phyloP scores from a whole-genome alignment of 129 eudicot species.

The Pittosporum tobira region DNA sequence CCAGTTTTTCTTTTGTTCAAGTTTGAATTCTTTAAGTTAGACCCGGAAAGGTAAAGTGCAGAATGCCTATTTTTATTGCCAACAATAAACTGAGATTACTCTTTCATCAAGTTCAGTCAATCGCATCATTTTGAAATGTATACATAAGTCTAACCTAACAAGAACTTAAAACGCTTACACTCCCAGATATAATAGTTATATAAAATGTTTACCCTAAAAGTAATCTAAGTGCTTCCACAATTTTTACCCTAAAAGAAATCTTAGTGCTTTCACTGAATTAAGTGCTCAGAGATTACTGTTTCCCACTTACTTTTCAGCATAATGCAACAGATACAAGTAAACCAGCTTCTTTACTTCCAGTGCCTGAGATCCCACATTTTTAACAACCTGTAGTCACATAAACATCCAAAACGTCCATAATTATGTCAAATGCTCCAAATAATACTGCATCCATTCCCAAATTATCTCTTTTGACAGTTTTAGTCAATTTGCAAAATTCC shows the following conservation, averaged over 20 bases:
- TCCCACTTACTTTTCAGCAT: slow-evolving; percentile 83
- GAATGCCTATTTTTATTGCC: neutral
- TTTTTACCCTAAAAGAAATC: neutral
- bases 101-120: neutral
- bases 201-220: neutral
- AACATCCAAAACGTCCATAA: neutral
- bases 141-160: neutral
- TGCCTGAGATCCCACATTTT: slow-evolving; percentile 91
- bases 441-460: no score
- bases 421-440: neutral
- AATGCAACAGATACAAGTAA: slow-evolving; percentile 86
- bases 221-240: neutral
- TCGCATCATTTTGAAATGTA: no score
- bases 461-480: no score
- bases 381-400: slow-evolving; percentile 66
- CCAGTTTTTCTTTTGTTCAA: neutral
- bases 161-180: neutral
- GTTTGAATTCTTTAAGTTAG: neutral
- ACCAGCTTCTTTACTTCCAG: slow-evolving; percentile 98
- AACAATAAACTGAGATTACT: neutral
- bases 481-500: no score
- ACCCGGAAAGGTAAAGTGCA: neutral
- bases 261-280: neutral
- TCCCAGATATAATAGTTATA: neutral
- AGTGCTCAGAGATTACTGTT: neutral